Percentiles rank a stretch among this genome's conserved stretches.
Evolutionary conservation across 768 basidiomycete genomes (phyloP).

Genomic region (Amanita pseudoporphyria): DNA sequence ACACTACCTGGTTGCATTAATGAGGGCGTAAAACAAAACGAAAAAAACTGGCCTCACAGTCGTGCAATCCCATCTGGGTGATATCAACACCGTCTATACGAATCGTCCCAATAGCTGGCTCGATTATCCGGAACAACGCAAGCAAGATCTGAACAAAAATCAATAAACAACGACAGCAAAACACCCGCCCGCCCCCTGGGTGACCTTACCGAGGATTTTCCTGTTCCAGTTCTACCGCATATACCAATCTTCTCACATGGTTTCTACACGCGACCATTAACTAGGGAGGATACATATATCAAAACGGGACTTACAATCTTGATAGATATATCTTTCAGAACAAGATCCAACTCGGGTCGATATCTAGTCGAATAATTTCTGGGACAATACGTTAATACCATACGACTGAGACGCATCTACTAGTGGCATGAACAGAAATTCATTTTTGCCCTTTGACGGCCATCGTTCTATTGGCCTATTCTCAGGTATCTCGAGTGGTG

Average conservation of each 20-base stretch:
- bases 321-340: constrained; percentile 68
- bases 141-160: constrained; percentile 47
- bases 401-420: not conserved
- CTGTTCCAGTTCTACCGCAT: constrained; percentile 72
- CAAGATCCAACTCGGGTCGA: constrained; percentile 68
- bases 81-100: constrained; percentile 71
- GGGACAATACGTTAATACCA: constrained; percentile 1
- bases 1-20: constrained; percentile 32
- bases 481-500: constrained; percentile 58
- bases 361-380: constrained; percentile 74
- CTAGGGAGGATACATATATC: not conserved
- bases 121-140: constrained; percentile 71
- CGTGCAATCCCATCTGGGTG: constrained; percentile 63
- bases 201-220: constrained; percentile 59
- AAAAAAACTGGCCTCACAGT: constrained; percentile 33
- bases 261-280: constrained; percentile 28
- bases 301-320: constrained; percentile 40
- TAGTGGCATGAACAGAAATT: constrained; percentile 41
- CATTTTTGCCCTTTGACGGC: constrained; percentile 67
- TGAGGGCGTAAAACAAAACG: not conserved
- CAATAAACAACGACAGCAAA: not conserved
- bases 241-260: constrained; percentile 87
- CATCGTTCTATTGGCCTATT: constrained; percentile 45
- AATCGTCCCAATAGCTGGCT: constrained; percentile 58
- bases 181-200: not conserved